phyloP scores from a whole-genome alignment of 352 stramenopile species.

The Globisporangium nagaii region DNA sequence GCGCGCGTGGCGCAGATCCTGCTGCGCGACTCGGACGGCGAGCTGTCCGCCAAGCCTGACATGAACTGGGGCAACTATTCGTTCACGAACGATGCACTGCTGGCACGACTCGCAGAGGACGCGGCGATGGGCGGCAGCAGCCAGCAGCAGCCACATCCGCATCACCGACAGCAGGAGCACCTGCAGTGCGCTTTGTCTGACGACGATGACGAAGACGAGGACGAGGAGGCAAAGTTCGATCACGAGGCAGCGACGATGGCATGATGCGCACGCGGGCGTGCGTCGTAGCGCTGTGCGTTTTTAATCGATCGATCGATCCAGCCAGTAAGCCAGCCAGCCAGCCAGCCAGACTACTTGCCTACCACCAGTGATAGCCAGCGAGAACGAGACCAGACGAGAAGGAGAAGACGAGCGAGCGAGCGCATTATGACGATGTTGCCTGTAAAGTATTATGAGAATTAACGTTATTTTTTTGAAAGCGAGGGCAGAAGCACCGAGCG shows the following conservation, averaged over 20 bases:
- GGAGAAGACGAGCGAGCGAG: background rate
- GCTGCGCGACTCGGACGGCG: constrained; percentile 1
- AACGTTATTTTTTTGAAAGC: background rate
- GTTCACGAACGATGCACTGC: background rate
- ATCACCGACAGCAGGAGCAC: background rate
- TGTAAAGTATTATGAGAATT: constrained; percentile 6
- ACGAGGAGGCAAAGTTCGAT: background rate
- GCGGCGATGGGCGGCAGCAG: background rate
- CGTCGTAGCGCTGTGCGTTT: too few relatives aligned
- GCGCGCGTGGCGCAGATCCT: constrained; percentile 49
- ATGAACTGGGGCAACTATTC: background rate
- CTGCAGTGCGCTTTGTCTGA: background rate
- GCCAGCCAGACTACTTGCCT: too few relatives aligned
- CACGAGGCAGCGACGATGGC: background rate
- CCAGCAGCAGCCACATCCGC: background rate
- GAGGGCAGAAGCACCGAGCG: too few relatives aligned
- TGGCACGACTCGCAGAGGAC: background rate
- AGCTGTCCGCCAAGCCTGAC: background rate
- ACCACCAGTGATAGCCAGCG: too few relatives aligned
- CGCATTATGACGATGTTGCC: background rate
- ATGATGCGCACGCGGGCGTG: background rate
- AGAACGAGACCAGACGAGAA: too few relatives aligned
- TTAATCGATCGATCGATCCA: too few relatives aligned
- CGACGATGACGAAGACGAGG: background rate
- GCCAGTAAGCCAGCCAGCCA: too few relatives aligned